Conservation (phyloP, 2,329 filamentous ascomycete species). For the Phialocephala subalpina region DNA sequence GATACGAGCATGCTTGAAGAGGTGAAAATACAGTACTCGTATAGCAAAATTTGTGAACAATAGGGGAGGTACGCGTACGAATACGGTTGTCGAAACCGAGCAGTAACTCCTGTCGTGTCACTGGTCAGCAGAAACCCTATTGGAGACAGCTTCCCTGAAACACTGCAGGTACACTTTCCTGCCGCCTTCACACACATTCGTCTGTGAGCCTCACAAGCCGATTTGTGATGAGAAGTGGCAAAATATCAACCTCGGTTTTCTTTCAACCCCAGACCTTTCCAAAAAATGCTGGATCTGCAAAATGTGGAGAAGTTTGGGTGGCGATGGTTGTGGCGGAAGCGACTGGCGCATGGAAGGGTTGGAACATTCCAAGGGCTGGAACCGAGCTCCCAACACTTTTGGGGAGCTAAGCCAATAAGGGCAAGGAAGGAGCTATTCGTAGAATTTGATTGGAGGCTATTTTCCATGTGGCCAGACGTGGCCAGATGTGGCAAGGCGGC, state of each 20-base stretch:
- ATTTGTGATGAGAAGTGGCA: not conserved
- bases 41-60: not conserved
- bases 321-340: not conserved
- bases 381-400: conserved; percentile 1
- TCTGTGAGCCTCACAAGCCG: not conserved
- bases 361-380: not conserved
- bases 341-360: not conserved
- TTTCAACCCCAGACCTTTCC: not conserved
- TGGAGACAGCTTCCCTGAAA: not conserved
- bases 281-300: not conserved
- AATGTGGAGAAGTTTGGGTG: not conserved
- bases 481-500: conserved; percentile 2
- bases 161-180: conserved; percentile 4
- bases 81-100: not conserved
- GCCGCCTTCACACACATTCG: not conserved
- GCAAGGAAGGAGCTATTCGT: not conserved
- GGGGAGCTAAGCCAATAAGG: not conserved
- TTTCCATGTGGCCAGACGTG: not conserved
- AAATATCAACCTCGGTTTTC: not conserved
- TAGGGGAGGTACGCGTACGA: not conserved
- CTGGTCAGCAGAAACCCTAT: not conserved
- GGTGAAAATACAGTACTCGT: not conserved
- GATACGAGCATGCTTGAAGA: not conserved
- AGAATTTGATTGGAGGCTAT: not conserved
- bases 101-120: not conserved